Conservation (phyloP, 2,329 filamentous ascomycete species). For the Cercospora berteroae region DNA sequence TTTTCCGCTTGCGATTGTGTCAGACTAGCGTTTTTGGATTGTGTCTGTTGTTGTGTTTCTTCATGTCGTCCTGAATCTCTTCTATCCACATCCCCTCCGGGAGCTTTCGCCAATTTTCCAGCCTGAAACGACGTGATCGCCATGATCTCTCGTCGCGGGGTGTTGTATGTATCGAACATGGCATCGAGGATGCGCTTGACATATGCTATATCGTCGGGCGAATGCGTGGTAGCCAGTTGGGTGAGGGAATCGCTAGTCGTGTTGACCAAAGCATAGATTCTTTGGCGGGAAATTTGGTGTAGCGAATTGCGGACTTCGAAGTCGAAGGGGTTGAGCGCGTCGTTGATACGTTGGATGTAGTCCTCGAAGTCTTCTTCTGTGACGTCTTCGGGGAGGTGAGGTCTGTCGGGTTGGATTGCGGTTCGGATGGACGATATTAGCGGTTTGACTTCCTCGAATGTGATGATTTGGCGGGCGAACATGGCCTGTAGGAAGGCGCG, state of each 20-base stretch:
- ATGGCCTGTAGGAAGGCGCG: slow-evolving; percentile 90
- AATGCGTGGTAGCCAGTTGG: slow-evolving; percentile 79
- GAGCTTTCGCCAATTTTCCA: slow-evolving; percentile 60
- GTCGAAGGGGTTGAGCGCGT: slow-evolving; percentile 74
- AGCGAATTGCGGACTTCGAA: slow-evolving; percentile 76
- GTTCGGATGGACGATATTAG: slow-evolving; percentile 75
- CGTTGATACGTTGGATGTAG: slow-evolving; percentile 69
- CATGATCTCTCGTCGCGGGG: slow-evolving; percentile 74
- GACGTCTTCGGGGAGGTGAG: slow-evolving; percentile 59
- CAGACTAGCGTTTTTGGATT: slow-evolving; percentile 47
- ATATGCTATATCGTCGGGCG: slow-evolving; percentile 81
- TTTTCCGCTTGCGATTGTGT: slow-evolving; percentile 75
- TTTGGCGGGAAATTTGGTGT: slow-evolving; percentile 61
- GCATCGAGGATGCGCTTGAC: slow-evolving; percentile 82
- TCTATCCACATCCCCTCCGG: slow-evolving; percentile 34
- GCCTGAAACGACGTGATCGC: slow-evolving; percentile 79
- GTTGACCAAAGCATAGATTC: slow-evolving; percentile 84
- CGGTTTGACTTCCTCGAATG: slow-evolving; percentile 67
- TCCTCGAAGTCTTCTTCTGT: slow-evolving; percentile 65
- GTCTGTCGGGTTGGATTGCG: slow-evolving; percentile 52
- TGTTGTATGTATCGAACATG: slow-evolving; percentile 91
- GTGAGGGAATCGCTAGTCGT: slow-evolving; percentile 79
- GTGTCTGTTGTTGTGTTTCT: slow-evolving; percentile 25
- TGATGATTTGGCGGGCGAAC: slow-evolving; percentile 73
- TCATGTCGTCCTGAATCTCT: slow-evolving; percentile 27